Evolutionary conservation across 2,329 filamentous ascomycete species (phyloP).

Genomic region (Fusarium chlamydosporum): DNA sequence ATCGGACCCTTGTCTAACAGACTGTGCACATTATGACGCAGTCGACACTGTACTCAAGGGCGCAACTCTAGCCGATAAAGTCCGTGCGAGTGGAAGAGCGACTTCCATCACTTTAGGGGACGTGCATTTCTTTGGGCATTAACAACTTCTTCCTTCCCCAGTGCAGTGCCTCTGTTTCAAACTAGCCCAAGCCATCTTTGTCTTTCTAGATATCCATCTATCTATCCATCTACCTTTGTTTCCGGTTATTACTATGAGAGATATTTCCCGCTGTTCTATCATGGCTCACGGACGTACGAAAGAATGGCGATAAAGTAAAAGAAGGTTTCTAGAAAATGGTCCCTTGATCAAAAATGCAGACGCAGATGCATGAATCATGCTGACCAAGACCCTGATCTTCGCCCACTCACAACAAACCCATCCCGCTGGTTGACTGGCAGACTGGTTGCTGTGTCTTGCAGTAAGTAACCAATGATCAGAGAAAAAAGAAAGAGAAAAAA

Average conservation of each 20-base stretch:
- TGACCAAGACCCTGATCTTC: conserved; percentile 25
- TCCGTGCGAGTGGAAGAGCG: conserved; percentile 35
- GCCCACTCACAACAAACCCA: background rate
- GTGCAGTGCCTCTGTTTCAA: conserved; percentile 50
- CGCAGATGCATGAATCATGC: conserved; percentile 27
- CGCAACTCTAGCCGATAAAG: conserved; percentile 25
- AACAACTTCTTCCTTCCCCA: conserved; percentile 20
- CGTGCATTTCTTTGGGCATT: conserved; percentile 44
- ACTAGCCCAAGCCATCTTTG: conserved; percentile 40
- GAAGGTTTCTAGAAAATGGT: conserved; percentile 26
- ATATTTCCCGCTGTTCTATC: background rate
- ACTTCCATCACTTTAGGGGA: conserved; percentile 15
- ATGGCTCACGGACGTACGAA: conserved; percentile 4
- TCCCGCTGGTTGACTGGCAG: background rate
- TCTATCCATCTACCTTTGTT: conserved; percentile 1
- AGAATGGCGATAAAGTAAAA: conserved; percentile 1
- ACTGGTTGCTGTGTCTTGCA: background rate
- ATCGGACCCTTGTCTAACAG: conserved; percentile 22
- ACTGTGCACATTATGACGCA: conserved; percentile 23
- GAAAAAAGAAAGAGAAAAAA: conserved; percentile 3
- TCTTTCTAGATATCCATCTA: conserved; percentile 21
- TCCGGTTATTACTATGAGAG: conserved; percentile 1
- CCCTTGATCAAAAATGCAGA: conserved; percentile 4
- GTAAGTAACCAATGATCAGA: background rate
- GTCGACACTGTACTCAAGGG: conserved; percentile 35